phyloP scores from a whole-genome alignment of 768 basidiomycete species.

The Roridomyces roridus region DNA sequence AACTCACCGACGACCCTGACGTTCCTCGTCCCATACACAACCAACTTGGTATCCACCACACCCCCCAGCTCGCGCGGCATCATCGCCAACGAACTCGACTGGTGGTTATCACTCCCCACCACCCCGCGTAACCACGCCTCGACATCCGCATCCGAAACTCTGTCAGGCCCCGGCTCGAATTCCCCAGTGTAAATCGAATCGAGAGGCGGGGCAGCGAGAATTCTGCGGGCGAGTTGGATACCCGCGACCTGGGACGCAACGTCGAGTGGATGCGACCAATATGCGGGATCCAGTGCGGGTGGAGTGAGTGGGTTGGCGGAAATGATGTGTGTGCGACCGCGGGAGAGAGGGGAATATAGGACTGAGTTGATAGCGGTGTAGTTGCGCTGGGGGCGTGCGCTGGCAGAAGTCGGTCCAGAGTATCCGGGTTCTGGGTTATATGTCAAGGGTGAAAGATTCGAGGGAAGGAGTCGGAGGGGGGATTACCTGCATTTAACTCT shows the following conservation, averaged over 20 bases:
- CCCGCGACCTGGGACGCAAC: constrained; percentile 37
- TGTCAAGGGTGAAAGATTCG: no score
- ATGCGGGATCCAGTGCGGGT: constrained; percentile 58
- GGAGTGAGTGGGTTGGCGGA: constrained; percentile 44
- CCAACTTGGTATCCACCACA: constrained; percentile 41
- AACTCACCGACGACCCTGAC: constrained; percentile 43
- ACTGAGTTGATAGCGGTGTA: constrained; percentile 40
- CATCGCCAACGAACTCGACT: constrained; percentile 46
- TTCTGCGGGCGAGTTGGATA: constrained; percentile 36
- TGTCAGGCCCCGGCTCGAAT: constrained; percentile 37
- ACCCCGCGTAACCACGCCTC: constrained; percentile 33
- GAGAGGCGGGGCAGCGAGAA: constrained; percentile 36
- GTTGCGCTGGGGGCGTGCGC: constrained; percentile 31
- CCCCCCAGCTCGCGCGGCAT: constrained; percentile 45
- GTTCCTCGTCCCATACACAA: constrained; percentile 42
- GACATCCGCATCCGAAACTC: constrained; percentile 26
- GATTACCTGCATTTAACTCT: constrained; percentile 37
- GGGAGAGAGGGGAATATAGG: constrained; percentile 44
- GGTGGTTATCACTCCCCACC: constrained; percentile 39
- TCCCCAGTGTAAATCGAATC: constrained; percentile 36
- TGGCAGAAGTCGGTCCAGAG: constrained; percentile 32
- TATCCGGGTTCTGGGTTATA: constrained; percentile 39
- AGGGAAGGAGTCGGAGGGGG: no score
- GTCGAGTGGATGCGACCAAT: constrained; percentile 41
- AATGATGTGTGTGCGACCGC: constrained; percentile 53